Conservation (phyloP, 352 stramenopile species). For the Phytophthora syringae region DNA sequence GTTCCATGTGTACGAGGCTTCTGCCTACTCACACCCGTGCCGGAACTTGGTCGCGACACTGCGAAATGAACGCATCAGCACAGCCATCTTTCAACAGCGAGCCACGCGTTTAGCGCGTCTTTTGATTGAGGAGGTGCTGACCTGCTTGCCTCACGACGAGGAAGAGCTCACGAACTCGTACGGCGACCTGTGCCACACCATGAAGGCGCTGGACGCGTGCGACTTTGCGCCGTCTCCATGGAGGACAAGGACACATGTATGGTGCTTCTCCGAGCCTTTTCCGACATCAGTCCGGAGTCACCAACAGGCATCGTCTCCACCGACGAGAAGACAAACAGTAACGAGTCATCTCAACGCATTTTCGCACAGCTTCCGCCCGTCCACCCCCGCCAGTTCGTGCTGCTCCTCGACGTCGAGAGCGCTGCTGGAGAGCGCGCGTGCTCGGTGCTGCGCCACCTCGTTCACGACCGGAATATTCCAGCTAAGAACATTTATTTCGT, state of each 20-base stretch:
- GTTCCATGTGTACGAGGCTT: slow-evolving; percentile 46
- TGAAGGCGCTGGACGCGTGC: slow-evolving; percentile 26
- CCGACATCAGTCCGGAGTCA: slow-evolving; percentile 27
- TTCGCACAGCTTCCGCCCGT: slow-evolving; percentile 40
- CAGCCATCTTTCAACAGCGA: slow-evolving; percentile 34
- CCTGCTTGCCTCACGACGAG: slow-evolving; percentile 38
- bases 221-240: slow-evolving; percentile 36
- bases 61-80: slow-evolving; percentile 31
- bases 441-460: slow-evolving; percentile 50
- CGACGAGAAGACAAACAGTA: not conserved
- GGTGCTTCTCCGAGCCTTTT: slow-evolving; percentile 32
- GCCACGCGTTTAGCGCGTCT: slow-evolving; percentile 39
- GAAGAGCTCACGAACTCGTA: slow-evolving; percentile 31
- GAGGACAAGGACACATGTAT: slow-evolving; percentile 37
- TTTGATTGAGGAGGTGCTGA: slow-evolving; percentile 47
- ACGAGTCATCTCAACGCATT: slow-evolving; percentile 18
- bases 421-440: slow-evolving; percentile 48
- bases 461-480: slow-evolving; percentile 30
- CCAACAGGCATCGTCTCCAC: slow-evolving; percentile 31
- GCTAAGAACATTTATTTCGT: slow-evolving; percentile 62
- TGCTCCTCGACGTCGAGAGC: slow-evolving; percentile 55
- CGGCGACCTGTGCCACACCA: slow-evolving; percentile 30
- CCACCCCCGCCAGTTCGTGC: slow-evolving; percentile 29
- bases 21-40: slow-evolving; percentile 40
- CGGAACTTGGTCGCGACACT: slow-evolving; percentile 38